phyloP scores from a whole-genome alignment of 202 grass and related monocot species.

The Panicum hallii region DNA sequence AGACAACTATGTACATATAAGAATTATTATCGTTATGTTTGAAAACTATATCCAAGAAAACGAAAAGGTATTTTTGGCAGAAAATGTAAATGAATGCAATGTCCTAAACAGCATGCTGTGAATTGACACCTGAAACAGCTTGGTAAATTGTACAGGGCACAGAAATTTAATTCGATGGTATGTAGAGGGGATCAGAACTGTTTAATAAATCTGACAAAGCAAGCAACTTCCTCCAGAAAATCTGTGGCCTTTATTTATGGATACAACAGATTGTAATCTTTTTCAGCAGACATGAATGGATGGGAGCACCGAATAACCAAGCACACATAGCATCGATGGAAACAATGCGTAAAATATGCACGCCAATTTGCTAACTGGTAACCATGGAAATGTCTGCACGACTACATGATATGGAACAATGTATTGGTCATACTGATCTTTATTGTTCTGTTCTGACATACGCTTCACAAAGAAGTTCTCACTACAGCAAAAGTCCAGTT shows the following conservation, averaged over 20 bases:
- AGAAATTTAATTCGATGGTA: conserved; percentile 27
- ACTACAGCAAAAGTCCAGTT: not conserved
- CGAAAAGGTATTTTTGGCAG: not conserved
- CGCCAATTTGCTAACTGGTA: not conserved
- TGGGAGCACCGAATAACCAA: conserved; percentile 39
- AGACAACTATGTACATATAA: conserved; percentile 15
- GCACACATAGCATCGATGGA: not conserved
- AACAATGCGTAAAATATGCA: conserved; percentile 39
- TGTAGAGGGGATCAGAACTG: not conserved
- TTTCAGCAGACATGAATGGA: conserved; percentile 33
- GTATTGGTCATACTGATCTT: conserved; percentile 3
- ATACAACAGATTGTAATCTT: conserved; percentile 31
- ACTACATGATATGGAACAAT: conserved; percentile 11
- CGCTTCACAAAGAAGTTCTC: not conserved
- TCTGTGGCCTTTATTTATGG: conserved; percentile 22
- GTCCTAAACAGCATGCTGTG: conserved; percentile 17
- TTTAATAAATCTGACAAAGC: conserved; percentile 27
- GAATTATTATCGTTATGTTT: not conserved
- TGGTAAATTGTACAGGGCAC: conserved; percentile 21
- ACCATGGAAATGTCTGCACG: conserved; percentile 27
- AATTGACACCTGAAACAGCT: conserved; percentile 36
- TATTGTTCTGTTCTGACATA: not conserved
- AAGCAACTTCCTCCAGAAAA: conserved; percentile 42
- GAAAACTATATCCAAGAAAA: not conserved
- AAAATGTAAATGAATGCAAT: conserved; percentile 38